Percentiles rank a stretch among this genome's conserved stretches.
Evolutionary conservation across 306 rosid genomes (phyloP).

Genomic region (Arachis stenosperma): DNA sequence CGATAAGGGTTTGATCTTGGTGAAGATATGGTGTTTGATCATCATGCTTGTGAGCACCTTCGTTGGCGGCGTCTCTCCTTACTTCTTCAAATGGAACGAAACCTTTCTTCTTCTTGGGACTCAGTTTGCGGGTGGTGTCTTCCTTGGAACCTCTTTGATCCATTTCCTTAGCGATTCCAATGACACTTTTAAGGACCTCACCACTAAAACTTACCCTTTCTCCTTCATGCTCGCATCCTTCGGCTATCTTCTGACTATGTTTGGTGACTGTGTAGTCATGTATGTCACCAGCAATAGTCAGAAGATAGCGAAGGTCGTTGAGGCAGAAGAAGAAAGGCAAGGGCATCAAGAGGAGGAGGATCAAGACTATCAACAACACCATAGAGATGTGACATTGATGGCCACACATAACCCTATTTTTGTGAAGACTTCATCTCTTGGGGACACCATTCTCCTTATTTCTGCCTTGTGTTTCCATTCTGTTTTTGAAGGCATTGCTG

Average conservation of each 20-base stretch:
- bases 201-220: conserved; percentile 69
- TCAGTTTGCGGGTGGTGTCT: conserved; percentile 76
- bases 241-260: conserved; percentile 74
- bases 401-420: conserved; percentile 35
- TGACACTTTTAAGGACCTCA: conserved; percentile 52
- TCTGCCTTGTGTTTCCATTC: conserved; percentile 84
- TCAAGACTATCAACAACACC: not conserved
- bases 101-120: conserved; percentile 70
- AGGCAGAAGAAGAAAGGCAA: conserved; percentile 54
- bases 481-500: conserved; percentile 75
- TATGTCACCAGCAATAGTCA: conserved; percentile 36
- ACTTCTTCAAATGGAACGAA: conserved; percentile 71
- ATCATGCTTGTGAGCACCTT: conserved; percentile 66
- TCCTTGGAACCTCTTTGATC: conserved; percentile 73
- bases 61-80: conserved; percentile 65
- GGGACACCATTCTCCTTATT: conserved; percentile 74
- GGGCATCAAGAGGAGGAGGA: conserved; percentile 3
- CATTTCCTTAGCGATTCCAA: conserved; percentile 77
- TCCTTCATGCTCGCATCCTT: conserved; percentile 70
- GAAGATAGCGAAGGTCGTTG: conserved; percentile 52
- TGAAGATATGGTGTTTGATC: conserved; percentile 79
- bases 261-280: conserved; percentile 58
- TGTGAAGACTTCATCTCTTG: conserved; percentile 55
- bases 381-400: not conserved
- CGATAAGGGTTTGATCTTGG: conserved; percentile 48